Percentiles rank a stretch among this genome's conserved stretches.
These are phyloP conservation scores for Echinosophora koreensis DNA, from an alignment of 306 rosid species.

Conservation along the genomic window DNA sequence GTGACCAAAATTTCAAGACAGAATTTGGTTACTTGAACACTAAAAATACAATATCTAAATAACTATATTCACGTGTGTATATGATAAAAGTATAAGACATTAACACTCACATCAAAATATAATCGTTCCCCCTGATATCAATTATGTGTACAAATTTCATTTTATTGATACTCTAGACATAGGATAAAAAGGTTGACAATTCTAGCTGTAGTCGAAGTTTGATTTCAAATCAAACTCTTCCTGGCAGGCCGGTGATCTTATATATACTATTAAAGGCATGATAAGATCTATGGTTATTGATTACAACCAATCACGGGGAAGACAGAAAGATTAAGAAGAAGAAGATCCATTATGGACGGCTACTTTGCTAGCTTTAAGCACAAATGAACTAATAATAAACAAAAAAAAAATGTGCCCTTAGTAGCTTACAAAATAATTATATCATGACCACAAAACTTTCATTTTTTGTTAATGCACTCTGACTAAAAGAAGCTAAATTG, in stretches of 20 bases:
- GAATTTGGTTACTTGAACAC: no score
- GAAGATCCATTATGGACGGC: constrained; percentile 9
- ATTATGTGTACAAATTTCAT: no score
- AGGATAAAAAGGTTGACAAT: neutral
- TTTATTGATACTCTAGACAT: neutral
- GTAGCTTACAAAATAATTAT: constrained; percentile 23
- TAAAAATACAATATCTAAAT: no score
- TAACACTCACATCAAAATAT: no score
- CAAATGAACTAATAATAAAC: constrained; percentile 13
- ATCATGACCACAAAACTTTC: constrained; percentile 10
- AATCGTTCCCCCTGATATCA: no score
- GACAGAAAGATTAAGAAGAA: constrained; percentile 34
- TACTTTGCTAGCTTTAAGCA: constrained; percentile 36
- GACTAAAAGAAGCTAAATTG: constrained; percentile 26
- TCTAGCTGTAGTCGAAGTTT: constrained; percentile 29
- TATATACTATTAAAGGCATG: neutral
- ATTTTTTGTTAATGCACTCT: constrained; percentile 8
- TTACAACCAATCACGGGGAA: constrained; percentile 17
- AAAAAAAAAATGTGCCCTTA: constrained; percentile 6
- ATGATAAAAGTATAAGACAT: no score
- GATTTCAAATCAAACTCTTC: constrained; percentile 33
- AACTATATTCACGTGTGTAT: no score
- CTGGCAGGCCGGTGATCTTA: neutral
- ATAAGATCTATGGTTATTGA: constrained; percentile 35
- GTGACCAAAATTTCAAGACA: neutral